phyloP scores from a whole-genome alignment of 257 asterid genomes.

The Solanum sitiens region DNA sequence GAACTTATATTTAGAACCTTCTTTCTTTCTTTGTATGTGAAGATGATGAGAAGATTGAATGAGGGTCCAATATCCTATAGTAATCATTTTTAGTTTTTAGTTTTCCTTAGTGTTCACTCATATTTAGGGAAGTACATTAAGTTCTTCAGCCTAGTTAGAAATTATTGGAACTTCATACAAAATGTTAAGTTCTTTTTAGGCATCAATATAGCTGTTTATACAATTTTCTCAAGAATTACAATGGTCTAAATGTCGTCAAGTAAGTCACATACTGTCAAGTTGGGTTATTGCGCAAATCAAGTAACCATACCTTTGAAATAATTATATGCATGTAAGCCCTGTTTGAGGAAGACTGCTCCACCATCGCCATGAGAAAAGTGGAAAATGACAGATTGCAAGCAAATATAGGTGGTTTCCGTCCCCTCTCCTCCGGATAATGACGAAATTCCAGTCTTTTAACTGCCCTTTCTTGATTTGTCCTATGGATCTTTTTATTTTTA shows the following conservation, averaged over 20 bases:
- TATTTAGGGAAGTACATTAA: not conserved
- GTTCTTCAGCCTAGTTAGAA: not conserved
- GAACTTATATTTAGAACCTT: not conserved
- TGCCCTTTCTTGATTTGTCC: not conserved
- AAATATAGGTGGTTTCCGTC: not conserved
- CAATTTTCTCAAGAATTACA: not conserved
- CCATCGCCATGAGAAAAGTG: not conserved
- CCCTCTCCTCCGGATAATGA: not conserved
- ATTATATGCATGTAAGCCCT: not conserved
- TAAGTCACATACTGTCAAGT: not conserved
- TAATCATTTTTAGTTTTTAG: not conserved
- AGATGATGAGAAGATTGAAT: not conserved
- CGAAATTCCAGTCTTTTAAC: not conserved
- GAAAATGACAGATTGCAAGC: not conserved
- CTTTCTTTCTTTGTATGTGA: not conserved
- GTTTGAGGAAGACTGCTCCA: not conserved
- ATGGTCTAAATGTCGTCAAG: not conserved
- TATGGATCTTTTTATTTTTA: not conserved
- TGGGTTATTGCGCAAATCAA: not conserved
- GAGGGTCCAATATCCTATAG: not conserved
- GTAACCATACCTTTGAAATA: not conserved
- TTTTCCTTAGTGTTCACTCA: not conserved
- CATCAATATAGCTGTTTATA: not conserved
- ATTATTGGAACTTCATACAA: not conserved
- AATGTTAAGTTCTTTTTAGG: not conserved